These are phyloP conservation scores for Aotearoamyces nothofagi DNA, from an alignment of 2,329 filamentous ascomycete genomes.

Conservation along the genomic window DNA sequence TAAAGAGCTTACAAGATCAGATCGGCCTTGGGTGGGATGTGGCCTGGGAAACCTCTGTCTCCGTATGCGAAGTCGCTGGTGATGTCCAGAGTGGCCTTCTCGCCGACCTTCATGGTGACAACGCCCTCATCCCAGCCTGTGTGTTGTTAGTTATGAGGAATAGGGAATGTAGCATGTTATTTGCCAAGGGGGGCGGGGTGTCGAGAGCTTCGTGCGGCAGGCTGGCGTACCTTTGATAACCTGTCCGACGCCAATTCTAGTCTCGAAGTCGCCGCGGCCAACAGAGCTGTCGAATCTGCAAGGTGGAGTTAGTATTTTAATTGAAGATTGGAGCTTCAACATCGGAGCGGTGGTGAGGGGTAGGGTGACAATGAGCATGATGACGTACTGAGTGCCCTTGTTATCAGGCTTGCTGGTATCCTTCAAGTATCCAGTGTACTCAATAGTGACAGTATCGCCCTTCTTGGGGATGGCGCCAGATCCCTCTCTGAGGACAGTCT, in stretches of 20 bases:
- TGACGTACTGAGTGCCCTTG: conserved; percentile 61
- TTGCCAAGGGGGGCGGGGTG: no score
- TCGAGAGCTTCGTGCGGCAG: no score
- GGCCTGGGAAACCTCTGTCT: conserved; percentile 58
- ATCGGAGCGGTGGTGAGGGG: no score
- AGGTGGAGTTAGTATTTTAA: no score
- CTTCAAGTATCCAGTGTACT: conserved; percentile 83
- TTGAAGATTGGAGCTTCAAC: no score
- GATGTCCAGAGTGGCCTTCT: conserved; percentile 78
- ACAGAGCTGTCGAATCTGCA: conserved; percentile 79
- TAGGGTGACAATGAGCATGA: no score
- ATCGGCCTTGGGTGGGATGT: conserved; percentile 60
- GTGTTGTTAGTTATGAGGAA: no score
- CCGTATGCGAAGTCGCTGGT: conserved; percentile 56
- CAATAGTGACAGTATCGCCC: conserved; percentile 68
- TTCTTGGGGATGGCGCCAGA: conserved; percentile 40
- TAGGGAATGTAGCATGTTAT: no score
- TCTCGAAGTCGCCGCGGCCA: conserved; percentile 60
- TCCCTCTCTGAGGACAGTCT: conserved; percentile 47
- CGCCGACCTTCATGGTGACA: conserved; percentile 71
- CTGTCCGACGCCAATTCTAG: conserved; percentile 63
- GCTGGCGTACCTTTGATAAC: conserved; percentile 78
- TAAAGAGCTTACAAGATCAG: conserved; percentile 64
- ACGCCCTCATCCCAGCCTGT: conserved; percentile 80
- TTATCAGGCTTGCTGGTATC: conserved; percentile 42